A percentile compares a stretch with the other conserved stretches of the same genome.
These are phyloP conservation scores for Solanum chiquidenum DNA, from an alignment of 257 asterid genomes.

Conservation along the genomic window DNA sequence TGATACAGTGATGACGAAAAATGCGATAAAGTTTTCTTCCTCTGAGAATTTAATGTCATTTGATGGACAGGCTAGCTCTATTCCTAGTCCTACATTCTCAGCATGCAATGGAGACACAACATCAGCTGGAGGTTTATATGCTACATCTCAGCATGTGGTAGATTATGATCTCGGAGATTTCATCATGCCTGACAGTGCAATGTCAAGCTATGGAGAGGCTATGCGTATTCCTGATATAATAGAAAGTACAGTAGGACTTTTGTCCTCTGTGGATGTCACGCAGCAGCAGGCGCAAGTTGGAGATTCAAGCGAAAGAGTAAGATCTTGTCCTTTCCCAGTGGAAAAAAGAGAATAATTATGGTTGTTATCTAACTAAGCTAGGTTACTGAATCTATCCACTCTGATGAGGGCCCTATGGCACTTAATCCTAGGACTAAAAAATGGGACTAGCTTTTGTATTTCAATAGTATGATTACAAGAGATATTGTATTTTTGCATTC, in stretches of 20 bases:
- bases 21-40: constrained; percentile 69
- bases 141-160: background rate
- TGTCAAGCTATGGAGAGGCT: constrained; percentile 3
- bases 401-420: background rate
- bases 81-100: constrained; percentile 55
- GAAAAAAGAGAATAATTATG: background rate
- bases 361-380: background rate
- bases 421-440: background rate
- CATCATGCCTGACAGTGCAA: constrained; percentile 12
- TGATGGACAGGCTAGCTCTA: constrained; percentile 53
- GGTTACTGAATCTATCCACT: background rate
- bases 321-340: background rate
- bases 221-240: constrained; percentile 12
- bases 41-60: constrained; percentile 67
- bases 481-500: background rate
- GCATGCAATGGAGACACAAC: constrained; percentile 8
- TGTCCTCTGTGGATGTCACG: constrained; percentile 8
- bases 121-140: constrained; percentile 6
- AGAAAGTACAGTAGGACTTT: constrained; percentile 23
- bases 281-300: constrained; percentile 5
- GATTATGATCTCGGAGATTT: constrained; percentile 15
- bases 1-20: constrained; percentile 42
- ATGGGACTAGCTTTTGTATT: background rate
- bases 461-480: background rate
- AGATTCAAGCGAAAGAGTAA: constrained; percentile 33